Base-by-base conservation (phyloP, 2,329 filamentous ascomycete species). In the Acephala macrosclerotiorum region DNA sequence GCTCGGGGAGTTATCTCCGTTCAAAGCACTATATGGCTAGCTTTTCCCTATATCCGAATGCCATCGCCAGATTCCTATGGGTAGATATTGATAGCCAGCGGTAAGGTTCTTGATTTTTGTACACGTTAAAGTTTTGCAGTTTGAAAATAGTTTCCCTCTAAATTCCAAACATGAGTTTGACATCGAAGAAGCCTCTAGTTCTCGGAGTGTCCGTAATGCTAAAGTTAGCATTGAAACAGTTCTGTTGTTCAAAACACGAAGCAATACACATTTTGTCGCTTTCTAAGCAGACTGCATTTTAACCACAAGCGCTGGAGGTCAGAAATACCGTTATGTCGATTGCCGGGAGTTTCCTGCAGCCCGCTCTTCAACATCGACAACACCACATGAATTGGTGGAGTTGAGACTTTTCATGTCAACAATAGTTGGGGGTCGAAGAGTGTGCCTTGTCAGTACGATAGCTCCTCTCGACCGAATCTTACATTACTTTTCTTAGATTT, bases 71-170 rank as follows among this genome's bases (percentile, higher is more conserved):
- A 49, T 5, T 33, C 12, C 49, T 33, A 14, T 53, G 49, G 45
- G 26, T 53, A 33, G 49, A 53, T 53, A 53, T 53, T 53, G 9
- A 22, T 53, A 53, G 49, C 49, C 25, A 53, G 49, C 49, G 49
- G 25, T 33, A 53, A 29, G 29, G 6, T 22, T 8, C 2, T 53
- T n/a, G 12, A 18, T n/a, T 5, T n/a, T 22, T 11, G 18, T 53
- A 14, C 22, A 12, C 25, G 25, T n/a, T 4, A 5, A 22, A 33
- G n/a, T 33, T 53, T 49, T 12, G 6, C 29, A 5, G 20, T n/a
- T 53, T 33, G 25, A 18, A 53, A 53, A 26, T 53, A 29, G 49
- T 18, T n/a, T 53, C 49, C 11, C 6, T 8, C 5, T 12, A 26
- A 20, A 3, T 29, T 51, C 22, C 47, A 29, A 7, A 51, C 18